Evolutionary conservation across 352 stramenopile species (phyloP), one percentile per base, ranked within the genome.

Genomic region (Globisporangium orthogonon): DNA sequence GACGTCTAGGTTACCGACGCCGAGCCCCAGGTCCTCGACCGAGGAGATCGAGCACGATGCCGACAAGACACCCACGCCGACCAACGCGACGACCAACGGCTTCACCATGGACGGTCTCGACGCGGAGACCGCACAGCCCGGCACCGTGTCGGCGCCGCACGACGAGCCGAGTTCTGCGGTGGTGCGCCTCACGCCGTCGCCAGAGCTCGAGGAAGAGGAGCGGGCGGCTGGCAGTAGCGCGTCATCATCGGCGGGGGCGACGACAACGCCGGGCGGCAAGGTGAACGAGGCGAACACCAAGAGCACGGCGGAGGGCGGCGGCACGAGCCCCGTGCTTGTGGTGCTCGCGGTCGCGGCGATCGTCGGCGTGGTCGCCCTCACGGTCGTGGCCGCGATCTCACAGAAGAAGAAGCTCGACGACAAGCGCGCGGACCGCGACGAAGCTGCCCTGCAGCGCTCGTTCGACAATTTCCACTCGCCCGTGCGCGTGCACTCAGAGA

Each of bases 321-420:
- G 47, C 60, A 66, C 60, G 47, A 62, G 54, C 28, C 60, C 60
- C n/a, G 47, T 62, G 15, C 56, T 66, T n/a, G 58, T 66, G n/a
- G 60, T 29, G 47, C 53, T 66, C 9, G 48, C 50, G 4, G 54
- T 62, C 39, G 46, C 44, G 7, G 60, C 39, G 3, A 18, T 41
- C 14, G 44, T 66, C n/a, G 60, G 54, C 3, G 18, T 58, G 15
- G 40, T 62, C 2, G 60, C 60, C n/a, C 55, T 66, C 4, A 47
- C 48, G 4, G 33, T 66, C 47, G 48, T 66, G 0, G 60, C 60
- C 30, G 60, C 35, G 4, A 57, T 62, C 47, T 51, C 51, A 29
- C 54, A 47, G 13, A 61, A 62, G 53, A 66, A 66, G 40, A 66
- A 66, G 53, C 18, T 66, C n/a, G 53, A 66, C 52, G 60, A 66